These are phyloP conservation scores for Xylariales sp. DNA, from an alignment of 2,329 filamentous ascomycete genomes.

Conservation along the genomic window DNA sequence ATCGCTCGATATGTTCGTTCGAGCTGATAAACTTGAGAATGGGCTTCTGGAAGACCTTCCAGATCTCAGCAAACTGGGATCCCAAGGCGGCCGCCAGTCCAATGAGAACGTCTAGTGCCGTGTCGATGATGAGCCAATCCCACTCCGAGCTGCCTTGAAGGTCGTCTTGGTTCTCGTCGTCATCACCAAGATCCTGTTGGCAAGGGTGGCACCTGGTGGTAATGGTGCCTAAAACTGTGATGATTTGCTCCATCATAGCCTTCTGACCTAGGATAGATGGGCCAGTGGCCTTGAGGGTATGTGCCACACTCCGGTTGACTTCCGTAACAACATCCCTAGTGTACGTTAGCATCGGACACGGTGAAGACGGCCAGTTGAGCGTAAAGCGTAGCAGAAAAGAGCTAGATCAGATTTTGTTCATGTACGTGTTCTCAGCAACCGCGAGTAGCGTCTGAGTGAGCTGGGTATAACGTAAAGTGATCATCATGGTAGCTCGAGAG, in stretches of 20 bases:
- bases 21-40: conserved; percentile 89
- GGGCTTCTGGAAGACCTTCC: conserved; percentile 96
- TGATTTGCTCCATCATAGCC: conserved; percentile 78
- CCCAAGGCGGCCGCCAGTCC: conserved; percentile 87
- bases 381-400: background rate
- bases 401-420: conserved; percentile 60
- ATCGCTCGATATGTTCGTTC: conserved; percentile 86
- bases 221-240: conserved; percentile 79
- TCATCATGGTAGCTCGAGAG: conserved; percentile 76
- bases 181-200: conserved; percentile 88
- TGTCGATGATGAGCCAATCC: conserved; percentile 97
- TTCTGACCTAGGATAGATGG: conserved; percentile 83
- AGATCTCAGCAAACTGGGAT: conserved; percentile 82
- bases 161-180: conserved; percentile 79
- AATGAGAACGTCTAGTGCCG: conserved; percentile 88
- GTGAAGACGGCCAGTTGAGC: background rate
- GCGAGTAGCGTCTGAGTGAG: conserved; percentile 97
- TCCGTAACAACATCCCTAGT: conserved; percentile 87
- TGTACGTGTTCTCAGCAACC: conserved; percentile 90
- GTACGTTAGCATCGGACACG: conserved; percentile 37
- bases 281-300: conserved; percentile 89
- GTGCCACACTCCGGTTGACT: conserved; percentile 92
- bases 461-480: conserved; percentile 93
- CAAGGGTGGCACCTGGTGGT: conserved; percentile 92
- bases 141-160: conserved; percentile 89